Evolutionary conservation across 257 asterid genomes (phyloP).

Genomic region (Solanum clarkiae): DNA sequence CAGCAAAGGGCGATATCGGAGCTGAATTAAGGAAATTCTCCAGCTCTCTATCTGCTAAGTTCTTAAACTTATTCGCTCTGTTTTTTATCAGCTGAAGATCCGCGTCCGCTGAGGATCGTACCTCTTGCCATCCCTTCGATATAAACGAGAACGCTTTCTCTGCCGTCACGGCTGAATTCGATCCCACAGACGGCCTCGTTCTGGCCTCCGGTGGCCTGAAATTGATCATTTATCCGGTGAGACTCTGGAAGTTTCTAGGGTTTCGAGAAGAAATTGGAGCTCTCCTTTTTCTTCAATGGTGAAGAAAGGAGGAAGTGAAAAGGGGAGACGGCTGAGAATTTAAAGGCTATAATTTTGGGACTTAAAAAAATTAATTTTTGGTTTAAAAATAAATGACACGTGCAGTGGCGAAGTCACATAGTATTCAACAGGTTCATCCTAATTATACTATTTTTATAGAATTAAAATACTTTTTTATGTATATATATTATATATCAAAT

Average conservation of each 20-base stretch:
- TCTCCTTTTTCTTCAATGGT: not conserved
- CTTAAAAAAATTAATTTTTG: not conserved
- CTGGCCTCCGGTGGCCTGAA: constrained; percentile 59
- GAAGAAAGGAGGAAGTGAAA: not conserved
- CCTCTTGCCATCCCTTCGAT: constrained; percentile 96
- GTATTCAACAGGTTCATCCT: no score
- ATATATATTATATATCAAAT: no score
- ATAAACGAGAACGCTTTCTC: constrained; percentile 88
- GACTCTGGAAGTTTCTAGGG: not conserved
- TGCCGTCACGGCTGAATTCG: constrained; percentile 55
- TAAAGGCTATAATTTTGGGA: constrained; percentile 1
- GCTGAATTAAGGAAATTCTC: constrained; percentile 91
- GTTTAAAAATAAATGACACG: not conserved
- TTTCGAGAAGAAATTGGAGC: not conserved
- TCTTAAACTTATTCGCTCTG: constrained; percentile 71
- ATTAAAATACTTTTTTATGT: no score
- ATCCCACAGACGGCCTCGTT: constrained; percentile 22
- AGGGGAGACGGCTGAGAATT: not conserved
- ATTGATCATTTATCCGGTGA: constrained; percentile 15
- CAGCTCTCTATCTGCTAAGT: constrained; percentile 64
- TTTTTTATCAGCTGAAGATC: constrained; percentile 76
- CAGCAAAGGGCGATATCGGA: constrained; percentile 58
- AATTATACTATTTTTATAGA: no score
- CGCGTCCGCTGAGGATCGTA: constrained; percentile 93
- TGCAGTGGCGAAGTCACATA: no score